Evolutionary conservation across 129 eudicot species (phyloP).

Genomic region (Sambucus nigra): DNA sequence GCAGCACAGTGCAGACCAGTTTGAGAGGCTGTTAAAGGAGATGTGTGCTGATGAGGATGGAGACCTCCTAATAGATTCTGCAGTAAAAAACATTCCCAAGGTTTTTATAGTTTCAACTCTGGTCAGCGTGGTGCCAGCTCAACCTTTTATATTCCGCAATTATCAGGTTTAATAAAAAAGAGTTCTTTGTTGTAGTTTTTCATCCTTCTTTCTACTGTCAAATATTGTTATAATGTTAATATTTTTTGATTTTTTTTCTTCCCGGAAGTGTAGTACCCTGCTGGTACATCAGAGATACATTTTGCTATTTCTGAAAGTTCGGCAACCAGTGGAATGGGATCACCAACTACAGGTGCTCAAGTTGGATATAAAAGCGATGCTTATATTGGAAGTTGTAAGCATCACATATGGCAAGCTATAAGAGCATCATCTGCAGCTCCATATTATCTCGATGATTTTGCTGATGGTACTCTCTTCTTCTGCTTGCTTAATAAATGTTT

Average conservation of each 20-base stretch:
- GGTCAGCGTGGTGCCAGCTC: conserved; percentile 87
- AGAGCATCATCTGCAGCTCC: conserved; percentile 99
- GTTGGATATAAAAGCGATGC: conserved; percentile 79
- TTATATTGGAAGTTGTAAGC: conserved; percentile 92
- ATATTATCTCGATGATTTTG: conserved; percentile 95
- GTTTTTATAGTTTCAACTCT: conserved; percentile 94
- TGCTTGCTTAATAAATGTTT: conserved; percentile 4
- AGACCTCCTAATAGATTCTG: conserved; percentile 90
- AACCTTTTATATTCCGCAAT: conserved; percentile 95
- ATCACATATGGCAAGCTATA: conserved; percentile 92
- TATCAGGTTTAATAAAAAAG: conserved; percentile 43
- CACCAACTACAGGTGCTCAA: conserved; percentile 57
- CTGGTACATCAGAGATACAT: conserved; percentile 92
- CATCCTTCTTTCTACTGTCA: background rate
- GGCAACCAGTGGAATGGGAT: conserved; percentile 44
- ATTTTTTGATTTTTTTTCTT: conserved; percentile 4
- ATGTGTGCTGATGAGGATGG: conserved; percentile 99
- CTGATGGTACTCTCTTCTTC: conserved; percentile 59
- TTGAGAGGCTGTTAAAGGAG: conserved; percentile 92
- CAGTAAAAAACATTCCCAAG: conserved; percentile 87
- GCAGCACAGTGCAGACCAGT: conserved; percentile 99
- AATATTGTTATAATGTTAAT: background rate
- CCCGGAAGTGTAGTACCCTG: conserved; percentile 61
- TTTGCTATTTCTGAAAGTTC: conserved; percentile 54
- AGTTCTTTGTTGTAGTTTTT: background rate